Evolutionary conservation across 495 filamentous ascomycete genomes (phyloP), one percentile per base, ranked within the genome.

Genomic region (Penicillium lagena): DNA sequence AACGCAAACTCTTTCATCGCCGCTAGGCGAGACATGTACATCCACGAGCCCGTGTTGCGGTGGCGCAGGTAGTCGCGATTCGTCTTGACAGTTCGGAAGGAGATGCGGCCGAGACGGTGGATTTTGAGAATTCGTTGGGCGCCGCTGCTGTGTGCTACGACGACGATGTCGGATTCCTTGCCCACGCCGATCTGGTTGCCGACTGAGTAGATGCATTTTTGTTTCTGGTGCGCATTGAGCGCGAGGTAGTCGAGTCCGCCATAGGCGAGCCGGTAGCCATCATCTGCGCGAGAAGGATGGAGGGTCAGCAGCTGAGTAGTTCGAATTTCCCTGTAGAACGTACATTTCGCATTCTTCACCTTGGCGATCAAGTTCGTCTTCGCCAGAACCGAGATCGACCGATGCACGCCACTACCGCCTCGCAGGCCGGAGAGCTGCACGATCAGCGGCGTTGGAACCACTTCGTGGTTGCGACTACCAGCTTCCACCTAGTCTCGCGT

Each of bases 201-300:
- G 17, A 96, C 87, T 45, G 84, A 90, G 77, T 95, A 96, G 35
- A 96, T 77, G 51, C 71, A 75, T 42, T 81, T 79, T 45, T 81
- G 73, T 56, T 85, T 85, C 13, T 89, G 82, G 67, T 96, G 85
- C 7, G 89, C 81, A 61, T 97, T 84, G 42, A 99, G 77, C 9
- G 93, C 88, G 12, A 97, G 81, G 64, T 99, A 99, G 71, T 99
- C 93, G 33, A 96, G 81, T 3, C 93, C 93, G 51, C 93, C 93
- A 66, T 97, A 97, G 15, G 91, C 94, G 15, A 99, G 81, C 37
- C 93, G 84, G 72, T 99, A 99, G 42, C 93, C 93, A 62, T 99
- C 93, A 65, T 99, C 81, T 85, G 45, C 12, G 35, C 35, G 29
- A 39, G 12, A 42, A n/a, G 22, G 34, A 17, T 15, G 17, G n/a